Percentiles rank a stretch among this genome's conserved stretches.
These are phyloP conservation scores for Hypomontagnella monticulosa DNA, from an alignment of 495 filamentous ascomycete species.

Conservation along the genomic window DNA sequence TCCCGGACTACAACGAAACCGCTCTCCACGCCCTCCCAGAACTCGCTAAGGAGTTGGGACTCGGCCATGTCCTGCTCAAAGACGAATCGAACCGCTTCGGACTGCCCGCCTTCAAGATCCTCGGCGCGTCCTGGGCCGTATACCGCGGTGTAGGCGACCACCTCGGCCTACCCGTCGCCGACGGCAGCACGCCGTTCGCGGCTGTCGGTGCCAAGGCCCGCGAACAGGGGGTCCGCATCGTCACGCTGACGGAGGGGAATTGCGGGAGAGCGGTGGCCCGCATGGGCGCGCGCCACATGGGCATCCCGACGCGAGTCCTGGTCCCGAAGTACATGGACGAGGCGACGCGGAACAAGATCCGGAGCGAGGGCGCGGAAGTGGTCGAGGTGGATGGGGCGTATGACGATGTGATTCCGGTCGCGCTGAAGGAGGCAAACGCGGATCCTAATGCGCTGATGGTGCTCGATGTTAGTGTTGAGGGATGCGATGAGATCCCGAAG, in stretches of 20 bases:
- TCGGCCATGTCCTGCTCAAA: constrained; percentile 65
- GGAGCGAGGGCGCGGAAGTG: constrained; percentile 64
- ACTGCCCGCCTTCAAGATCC: constrained; percentile 76
- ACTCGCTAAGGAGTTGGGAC: constrained; percentile 62
- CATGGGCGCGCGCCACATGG: constrained; percentile 64
- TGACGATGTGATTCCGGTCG: constrained; percentile 62
- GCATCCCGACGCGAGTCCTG: constrained; percentile 61
- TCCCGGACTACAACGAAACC: constrained; percentile 61
- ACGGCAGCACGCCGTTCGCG: constrained; percentile 41
- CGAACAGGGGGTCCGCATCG: constrained; percentile 50
- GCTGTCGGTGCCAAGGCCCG: constrained; percentile 51
- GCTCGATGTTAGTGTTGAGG: constrained; percentile 69
- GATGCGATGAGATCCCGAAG: constrained; percentile 66
- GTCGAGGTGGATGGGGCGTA: constrained; percentile 64
- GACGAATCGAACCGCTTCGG: constrained; percentile 66
- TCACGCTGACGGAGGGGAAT: constrained; percentile 72
- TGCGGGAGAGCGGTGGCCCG: constrained; percentile 72
- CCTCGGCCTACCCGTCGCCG: constrained; percentile 51
- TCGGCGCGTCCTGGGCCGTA: constrained; percentile 76
- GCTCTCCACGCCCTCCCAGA: constrained; percentile 60
- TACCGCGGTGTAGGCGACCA: constrained; percentile 61
- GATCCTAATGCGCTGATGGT: constrained; percentile 61
- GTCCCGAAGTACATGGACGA: constrained; percentile 66
- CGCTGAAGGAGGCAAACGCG: constrained; percentile 51
- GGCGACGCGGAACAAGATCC: constrained; percentile 60